Evolutionary conservation across 495 filamentous ascomycete species (phyloP).

Genomic region (Aspergillus ostianus): DNA sequence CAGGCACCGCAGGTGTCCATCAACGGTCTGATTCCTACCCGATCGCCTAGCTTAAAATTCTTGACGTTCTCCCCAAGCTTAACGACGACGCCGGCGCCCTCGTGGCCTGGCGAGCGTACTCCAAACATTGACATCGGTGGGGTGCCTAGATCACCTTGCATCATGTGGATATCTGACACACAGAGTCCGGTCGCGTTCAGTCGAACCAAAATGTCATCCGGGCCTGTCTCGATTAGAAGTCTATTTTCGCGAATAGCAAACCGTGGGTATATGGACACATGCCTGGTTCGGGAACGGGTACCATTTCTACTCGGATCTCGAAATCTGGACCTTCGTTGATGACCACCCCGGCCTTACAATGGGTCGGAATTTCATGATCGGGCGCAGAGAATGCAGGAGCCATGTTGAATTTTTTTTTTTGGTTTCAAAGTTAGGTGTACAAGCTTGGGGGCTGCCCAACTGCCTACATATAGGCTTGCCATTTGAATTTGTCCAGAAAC

Average conservation of each 20-base stretch:
- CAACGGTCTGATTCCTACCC: slow-evolving; percentile 58
- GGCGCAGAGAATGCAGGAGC: background rate
- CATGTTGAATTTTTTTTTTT: slow-evolving; percentile 3
- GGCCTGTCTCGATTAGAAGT: slow-evolving; percentile 27
- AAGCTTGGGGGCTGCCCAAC: background rate
- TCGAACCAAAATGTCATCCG: slow-evolving; percentile 46
- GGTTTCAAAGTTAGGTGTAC: background rate
- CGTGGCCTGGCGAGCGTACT: slow-evolving; percentile 51
- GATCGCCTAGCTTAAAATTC: slow-evolving; percentile 55
- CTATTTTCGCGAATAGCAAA: background rate
- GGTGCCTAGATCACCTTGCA: slow-evolving; percentile 43
- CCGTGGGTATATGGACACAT: slow-evolving; percentile 1
- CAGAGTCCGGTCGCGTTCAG: slow-evolving; percentile 50
- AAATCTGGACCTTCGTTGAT: slow-evolving; percentile 55
- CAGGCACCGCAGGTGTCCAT: slow-evolving; percentile 52
- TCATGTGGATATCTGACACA: slow-evolving; percentile 49
- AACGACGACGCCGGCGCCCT: slow-evolving; percentile 56
- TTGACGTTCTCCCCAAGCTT: slow-evolving; percentile 51
- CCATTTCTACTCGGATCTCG: slow-evolving; percentile 47
- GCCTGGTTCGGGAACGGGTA: slow-evolving; percentile 54
- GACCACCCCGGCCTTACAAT: slow-evolving; percentile 55
- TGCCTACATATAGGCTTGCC: background rate
- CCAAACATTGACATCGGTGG: slow-evolving; percentile 49
- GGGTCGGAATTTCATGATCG: slow-evolving; percentile 43
- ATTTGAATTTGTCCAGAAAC: background rate